phyloP scores from a whole-genome alignment of 495 filamentous ascomycete genomes.

The Viridothelium virens region DNA sequence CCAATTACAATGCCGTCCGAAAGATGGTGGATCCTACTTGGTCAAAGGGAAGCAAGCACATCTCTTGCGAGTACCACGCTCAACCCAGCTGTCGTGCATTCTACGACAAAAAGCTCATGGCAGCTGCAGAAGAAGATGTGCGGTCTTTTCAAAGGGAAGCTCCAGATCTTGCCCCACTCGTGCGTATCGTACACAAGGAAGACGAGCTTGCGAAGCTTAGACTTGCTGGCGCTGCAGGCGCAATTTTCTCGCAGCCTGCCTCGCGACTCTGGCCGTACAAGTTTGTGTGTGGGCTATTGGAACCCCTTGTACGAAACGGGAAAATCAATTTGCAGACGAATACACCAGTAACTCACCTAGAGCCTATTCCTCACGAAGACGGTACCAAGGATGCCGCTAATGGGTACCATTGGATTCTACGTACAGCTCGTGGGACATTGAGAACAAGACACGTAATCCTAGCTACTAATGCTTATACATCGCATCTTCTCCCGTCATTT shows the following conservation, averaged over 20 bases:
- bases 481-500: slow-evolving; percentile 61
- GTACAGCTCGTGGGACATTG: slow-evolving; percentile 58
- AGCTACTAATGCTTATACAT: slow-evolving; percentile 72
- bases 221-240: slow-evolving; percentile 40
- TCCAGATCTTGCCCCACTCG: slow-evolving; percentile 43
- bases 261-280: slow-evolving; percentile 72
- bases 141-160: slow-evolving; percentile 37
- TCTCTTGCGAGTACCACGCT: slow-evolving; percentile 56
- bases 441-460: slow-evolving; percentile 55
- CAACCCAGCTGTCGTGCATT: slow-evolving; percentile 49
- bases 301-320: slow-evolving; percentile 42
- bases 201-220: slow-evolving; percentile 32
- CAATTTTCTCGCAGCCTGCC: slow-evolving; percentile 39
- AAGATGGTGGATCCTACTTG: slow-evolving; percentile 37
- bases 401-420: slow-evolving; percentile 43
- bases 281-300: slow-evolving; percentile 58
- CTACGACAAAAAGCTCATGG: slow-evolving; percentile 42
- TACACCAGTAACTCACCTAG: slow-evolving; percentile 53
- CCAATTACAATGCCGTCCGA: slow-evolving; percentile 48
- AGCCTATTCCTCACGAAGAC: slow-evolving; percentile 17
- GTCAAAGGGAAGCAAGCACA: slow-evolving; percentile 30
- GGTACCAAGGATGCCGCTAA: slow-evolving; percentile 18
- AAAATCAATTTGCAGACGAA: slow-evolving; percentile 66
- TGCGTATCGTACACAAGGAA: slow-evolving; percentile 30
- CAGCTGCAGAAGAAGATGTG: slow-evolving; percentile 39